Evolutionary conservation across 495 filamentous ascomycete species (phyloP).

Genomic region (Extremus antarcticus): DNA sequence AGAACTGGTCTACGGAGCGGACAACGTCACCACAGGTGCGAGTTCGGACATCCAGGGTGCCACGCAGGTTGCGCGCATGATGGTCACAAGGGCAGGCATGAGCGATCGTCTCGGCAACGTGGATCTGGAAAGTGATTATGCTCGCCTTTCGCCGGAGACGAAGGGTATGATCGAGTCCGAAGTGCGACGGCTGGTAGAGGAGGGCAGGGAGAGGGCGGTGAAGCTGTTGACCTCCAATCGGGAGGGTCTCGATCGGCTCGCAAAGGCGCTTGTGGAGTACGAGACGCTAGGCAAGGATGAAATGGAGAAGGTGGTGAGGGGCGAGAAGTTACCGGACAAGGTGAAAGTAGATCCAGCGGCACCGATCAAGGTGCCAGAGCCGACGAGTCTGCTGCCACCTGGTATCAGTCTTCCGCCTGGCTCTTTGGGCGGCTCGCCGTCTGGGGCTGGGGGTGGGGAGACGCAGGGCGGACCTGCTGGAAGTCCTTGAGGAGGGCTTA

Average conservation of each 20-base stretch:
- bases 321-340: constrained; percentile 65
- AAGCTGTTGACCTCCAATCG: constrained; percentile 58
- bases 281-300: constrained; percentile 82
- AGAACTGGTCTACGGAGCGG: constrained; percentile 78
- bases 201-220: constrained; percentile 62
- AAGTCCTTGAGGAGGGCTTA: too few species aligned
- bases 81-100: constrained; percentile 84
- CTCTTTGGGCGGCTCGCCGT: too few species aligned
- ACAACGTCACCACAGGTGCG: constrained; percentile 71
- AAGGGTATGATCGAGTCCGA: constrained; percentile 75
- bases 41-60: constrained; percentile 61
- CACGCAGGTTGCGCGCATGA: constrained; percentile 65
- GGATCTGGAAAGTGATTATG: constrained; percentile 67
- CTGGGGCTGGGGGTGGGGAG: too few species aligned
- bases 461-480: too few species aligned
- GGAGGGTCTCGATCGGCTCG: constrained; percentile 74
- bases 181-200: constrained; percentile 74
- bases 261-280: constrained; percentile 84
- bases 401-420: too few species aligned
- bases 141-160: constrained; percentile 71
- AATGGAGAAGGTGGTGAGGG: constrained; percentile 74
- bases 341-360: constrained; percentile 22
- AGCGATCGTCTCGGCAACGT: constrained; percentile 80
- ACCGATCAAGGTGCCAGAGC: constrained; percentile 12
- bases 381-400: background rate